phyloP scores from a whole-genome alignment of 305 asterid species.

The Fraxinus nigra region DNA sequence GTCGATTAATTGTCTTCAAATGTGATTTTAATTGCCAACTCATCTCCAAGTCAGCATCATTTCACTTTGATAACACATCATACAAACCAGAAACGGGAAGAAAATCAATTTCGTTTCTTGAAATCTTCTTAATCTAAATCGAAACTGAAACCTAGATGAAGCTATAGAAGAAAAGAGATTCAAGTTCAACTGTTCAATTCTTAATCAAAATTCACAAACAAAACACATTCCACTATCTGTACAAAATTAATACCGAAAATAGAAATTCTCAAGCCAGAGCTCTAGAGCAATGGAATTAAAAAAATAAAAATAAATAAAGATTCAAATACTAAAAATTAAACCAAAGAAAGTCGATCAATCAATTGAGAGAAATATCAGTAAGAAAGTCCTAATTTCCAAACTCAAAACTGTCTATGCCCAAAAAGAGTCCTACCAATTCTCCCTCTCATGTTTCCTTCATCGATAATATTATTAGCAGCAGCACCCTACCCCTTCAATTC shows the following conservation, averaged over 20 bases:
- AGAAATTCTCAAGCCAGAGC: conserved; percentile 16
- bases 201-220: not conserved
- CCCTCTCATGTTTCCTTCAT: conserved; percentile 48
- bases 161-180: not conserved
- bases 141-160: too few relatives aligned
- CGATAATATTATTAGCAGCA: conserved; percentile 36
- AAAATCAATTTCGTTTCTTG: too few relatives aligned
- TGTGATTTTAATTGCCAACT: too few relatives aligned
- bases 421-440: conserved; percentile 40
- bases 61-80: too few relatives aligned
- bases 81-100: too few relatives aligned
- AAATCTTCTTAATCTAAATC: too few relatives aligned
- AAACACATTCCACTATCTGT: not conserved
- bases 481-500: conserved; percentile 58
- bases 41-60: too few relatives aligned
- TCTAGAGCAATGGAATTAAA: conserved; percentile 4
- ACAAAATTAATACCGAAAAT: not conserved
- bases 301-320: too few relatives aligned
- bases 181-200: not conserved
- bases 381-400: not conserved
- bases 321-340: not conserved
- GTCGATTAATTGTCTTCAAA: too few relatives aligned
- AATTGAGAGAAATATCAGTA: not conserved
- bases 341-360: not conserved
- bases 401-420: conserved; percentile 51